A percentile compares a stretch with the other conserved stretches of the same genome.
Conservation (phyloP, 2,329 filamentous ascomycete species). For the Cladosporium oxysporum region DNA sequence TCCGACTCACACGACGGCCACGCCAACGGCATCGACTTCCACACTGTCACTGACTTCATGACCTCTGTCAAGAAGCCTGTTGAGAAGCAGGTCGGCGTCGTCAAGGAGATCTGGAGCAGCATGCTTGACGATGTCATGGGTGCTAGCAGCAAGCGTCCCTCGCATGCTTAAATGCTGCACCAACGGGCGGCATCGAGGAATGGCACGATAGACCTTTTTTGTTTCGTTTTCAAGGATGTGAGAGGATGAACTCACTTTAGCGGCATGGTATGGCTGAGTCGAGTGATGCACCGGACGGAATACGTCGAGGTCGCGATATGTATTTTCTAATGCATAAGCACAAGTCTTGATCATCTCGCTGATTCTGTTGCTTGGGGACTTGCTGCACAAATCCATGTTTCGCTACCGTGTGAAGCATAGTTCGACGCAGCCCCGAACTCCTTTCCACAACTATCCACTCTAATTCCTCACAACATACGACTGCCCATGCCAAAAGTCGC, state of each 20-base stretch:
- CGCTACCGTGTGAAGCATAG: too few relatives aligned
- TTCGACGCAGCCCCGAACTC: too few relatives aligned
- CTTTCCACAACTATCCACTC: too few relatives aligned
- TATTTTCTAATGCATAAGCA: slow-evolving; percentile 4
- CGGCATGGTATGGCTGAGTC: neutral
- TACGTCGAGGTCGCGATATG: neutral
- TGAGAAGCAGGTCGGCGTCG: slow-evolving; percentile 42
- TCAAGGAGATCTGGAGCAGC: slow-evolving; percentile 48
- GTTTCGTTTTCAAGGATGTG: neutral
- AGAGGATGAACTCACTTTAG: neutral
- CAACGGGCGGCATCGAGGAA: neutral
- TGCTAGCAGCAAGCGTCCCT: neutral
- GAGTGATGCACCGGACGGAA: neutral
- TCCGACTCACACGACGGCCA: slow-evolving; percentile 60
- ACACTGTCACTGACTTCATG: slow-evolving; percentile 56
- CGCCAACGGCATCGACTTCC: slow-evolving; percentile 57
- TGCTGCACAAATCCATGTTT: too few relatives aligned
- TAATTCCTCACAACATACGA: slow-evolving; percentile 29
- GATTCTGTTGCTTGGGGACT: neutral
- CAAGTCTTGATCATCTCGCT: neutral
- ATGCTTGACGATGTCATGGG: slow-evolving; percentile 52
- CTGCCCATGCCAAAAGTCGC: slow-evolving; percentile 31
- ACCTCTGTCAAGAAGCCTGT: slow-evolving; percentile 42
- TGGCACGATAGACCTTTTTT: neutral
- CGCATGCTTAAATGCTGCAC: neutral